These are phyloP conservation scores for Anisodus tanguticus DNA, from an alignment of 257 asterid species.

Conservation along the genomic window DNA sequence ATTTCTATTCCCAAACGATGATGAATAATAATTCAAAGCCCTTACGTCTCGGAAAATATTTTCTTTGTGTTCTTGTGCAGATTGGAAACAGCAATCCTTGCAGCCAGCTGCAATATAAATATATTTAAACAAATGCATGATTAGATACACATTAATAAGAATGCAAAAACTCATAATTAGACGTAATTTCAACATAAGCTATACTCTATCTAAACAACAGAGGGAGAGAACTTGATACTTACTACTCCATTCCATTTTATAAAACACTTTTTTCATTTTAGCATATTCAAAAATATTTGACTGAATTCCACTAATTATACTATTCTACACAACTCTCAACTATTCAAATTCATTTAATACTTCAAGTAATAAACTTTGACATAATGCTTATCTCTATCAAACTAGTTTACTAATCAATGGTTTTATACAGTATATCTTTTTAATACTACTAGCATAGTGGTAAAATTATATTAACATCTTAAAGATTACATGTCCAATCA, in stretches of 20 bases:
- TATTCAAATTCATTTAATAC: neutral
- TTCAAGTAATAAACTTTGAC: no score
- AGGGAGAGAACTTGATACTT: neutral
- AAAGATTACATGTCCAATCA: no score
- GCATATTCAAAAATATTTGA: neutral
- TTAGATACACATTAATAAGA: neutral
- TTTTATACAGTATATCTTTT: neutral
- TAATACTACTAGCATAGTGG: no score
- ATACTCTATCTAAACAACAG: neutral
- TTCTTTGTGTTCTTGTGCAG: conserved; percentile 96
- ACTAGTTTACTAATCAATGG: neutral
- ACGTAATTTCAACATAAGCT: neutral
- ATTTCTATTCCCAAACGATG: neutral
- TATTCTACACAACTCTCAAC: neutral
- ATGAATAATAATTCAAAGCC: neutral
- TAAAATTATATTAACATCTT: no score
- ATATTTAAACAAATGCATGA: neutral
- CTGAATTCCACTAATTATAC: neutral
- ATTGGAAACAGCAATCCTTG: conserved; percentile 98
- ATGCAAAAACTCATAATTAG: neutral
- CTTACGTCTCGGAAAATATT: conserved; percentile 96
- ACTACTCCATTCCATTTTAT: neutral
- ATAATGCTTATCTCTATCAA: neutral
- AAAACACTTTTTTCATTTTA: neutral
- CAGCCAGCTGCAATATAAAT: conserved; percentile 72